A percentile compares a stretch with the other conserved stretches of the same genome.
phyloP scores from a whole-genome alignment of 192 early-diverging fungal species.

The Coemansia umbellata region DNA sequence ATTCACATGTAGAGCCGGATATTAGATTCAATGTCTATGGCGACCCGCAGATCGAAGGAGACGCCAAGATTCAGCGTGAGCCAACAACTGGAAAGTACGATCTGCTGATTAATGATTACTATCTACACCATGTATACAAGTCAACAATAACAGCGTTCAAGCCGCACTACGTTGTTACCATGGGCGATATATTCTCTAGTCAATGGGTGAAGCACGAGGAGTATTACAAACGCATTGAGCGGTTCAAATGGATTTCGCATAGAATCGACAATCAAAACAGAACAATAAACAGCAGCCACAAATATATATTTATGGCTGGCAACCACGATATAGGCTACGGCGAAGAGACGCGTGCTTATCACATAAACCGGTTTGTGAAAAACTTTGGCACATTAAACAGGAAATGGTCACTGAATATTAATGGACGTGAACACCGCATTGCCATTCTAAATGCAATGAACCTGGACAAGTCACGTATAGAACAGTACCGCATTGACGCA shows the following conservation, averaged over 20 bases:
- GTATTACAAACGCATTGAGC: constrained; percentile 52
- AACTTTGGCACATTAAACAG: constrained; percentile 58
- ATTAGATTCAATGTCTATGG: constrained; percentile 58
- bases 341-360: constrained; percentile 51
- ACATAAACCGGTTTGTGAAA: constrained; percentile 51
- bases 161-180: constrained; percentile 55
- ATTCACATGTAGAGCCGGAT: constrained; percentile 23
- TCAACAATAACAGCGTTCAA: constrained; percentile 46
- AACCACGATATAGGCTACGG: constrained; percentile 71
- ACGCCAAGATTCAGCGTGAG: constrained; percentile 56
- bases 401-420: constrained; percentile 17
- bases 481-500: constrained; percentile 49
- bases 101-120: constrained; percentile 57
- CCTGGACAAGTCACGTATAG: constrained; percentile 35
- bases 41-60: constrained; percentile 68
- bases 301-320: constrained; percentile 54
- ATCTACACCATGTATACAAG: constrained; percentile 55
- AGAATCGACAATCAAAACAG: constrained; percentile 26
- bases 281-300: constrained; percentile 3
- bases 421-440: constrained; percentile 17
- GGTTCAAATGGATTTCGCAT: constrained; percentile 57
- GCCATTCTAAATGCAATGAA: constrained; percentile 49
- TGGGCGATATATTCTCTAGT: constrained; percentile 66
- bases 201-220: constrained; percentile 58
- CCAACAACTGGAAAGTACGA: constrained; percentile 53